These are phyloP conservation scores for Trichothecium roseum DNA, from an alignment of 2,329 filamentous ascomycete species.

Conservation along the genomic window DNA sequence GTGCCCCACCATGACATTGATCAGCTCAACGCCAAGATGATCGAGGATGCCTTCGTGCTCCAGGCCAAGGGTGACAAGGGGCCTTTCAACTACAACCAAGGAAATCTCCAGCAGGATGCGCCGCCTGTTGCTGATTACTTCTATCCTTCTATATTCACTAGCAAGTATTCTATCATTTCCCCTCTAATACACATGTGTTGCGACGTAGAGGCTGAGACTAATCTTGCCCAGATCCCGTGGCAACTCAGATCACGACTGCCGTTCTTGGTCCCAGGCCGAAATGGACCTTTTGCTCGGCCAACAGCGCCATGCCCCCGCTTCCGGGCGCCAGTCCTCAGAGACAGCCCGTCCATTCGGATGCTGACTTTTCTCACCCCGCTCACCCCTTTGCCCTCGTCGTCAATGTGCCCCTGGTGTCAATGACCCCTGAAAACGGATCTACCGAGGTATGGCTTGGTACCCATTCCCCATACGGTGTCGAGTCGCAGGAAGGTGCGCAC, in stretches of 20 bases:
- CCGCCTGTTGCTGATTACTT: slow-evolving; percentile 40
- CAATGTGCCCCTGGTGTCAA: slow-evolving; percentile 41
- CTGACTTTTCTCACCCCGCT: slow-evolving; percentile 43
- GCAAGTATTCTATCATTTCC: slow-evolving; percentile 20
- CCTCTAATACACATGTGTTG: not conserved
- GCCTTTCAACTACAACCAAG: slow-evolving; percentile 53
- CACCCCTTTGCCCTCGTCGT: slow-evolving; percentile 45
- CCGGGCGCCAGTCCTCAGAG: slow-evolving; percentile 25
- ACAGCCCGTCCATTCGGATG: slow-evolving; percentile 49
- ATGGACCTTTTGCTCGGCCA: slow-evolving; percentile 49
- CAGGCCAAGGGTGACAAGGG: slow-evolving; percentile 40
- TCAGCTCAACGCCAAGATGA: slow-evolving; percentile 47
- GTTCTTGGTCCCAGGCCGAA: slow-evolving; percentile 43
- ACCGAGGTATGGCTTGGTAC: slow-evolving; percentile 53
- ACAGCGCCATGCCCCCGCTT: slow-evolving; percentile 42
- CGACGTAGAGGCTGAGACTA: too few species aligned
- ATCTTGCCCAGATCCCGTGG: slow-evolving; percentile 34
- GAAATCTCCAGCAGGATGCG: slow-evolving; percentile 52
- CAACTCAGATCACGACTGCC: slow-evolving; percentile 43
- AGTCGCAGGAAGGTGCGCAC: slow-evolving; percentile 36
- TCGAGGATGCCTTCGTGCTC: slow-evolving; percentile 41
- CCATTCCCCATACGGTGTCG: slow-evolving; percentile 23
- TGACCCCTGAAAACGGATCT: slow-evolving; percentile 40
- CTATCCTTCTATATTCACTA: slow-evolving; percentile 39
- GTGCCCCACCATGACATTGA: slow-evolving; percentile 42